Evolutionary conservation across 2,329 filamentous ascomycete genomes (phyloP), one percentile per base, ranked within the genome.

Genomic region (Hymenoscyphus infarciens): DNA sequence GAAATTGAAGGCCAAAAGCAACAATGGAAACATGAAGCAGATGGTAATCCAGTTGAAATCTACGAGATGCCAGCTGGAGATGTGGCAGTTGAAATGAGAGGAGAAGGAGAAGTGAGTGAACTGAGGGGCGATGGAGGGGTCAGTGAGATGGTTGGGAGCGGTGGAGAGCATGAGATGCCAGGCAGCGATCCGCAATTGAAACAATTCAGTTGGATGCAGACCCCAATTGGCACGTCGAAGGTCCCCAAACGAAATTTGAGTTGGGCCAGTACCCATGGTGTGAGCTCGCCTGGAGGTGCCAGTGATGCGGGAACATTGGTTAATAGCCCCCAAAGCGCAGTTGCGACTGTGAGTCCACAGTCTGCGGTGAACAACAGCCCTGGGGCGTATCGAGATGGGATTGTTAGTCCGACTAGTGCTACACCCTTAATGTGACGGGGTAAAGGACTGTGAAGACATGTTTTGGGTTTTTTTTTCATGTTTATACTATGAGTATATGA

Each of bases 61-160:
- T 56, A 62, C 45, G 60, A 62, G 29, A 57, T 62, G 56, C 60
- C 60, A 33, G 56, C 56, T 15, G 60, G 49, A n/a, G 42, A 62
- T 31, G 42, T 62, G 10, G 56, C 60, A 53, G 35, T 33, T 7
- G 56, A 57, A 57, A 57, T 57, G 56, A 57, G 56, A 29, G 56
- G 56, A 15, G 56, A 57, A 25, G 58, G 58, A 8, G 10, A 31
- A 27, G 45, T 60, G 15, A 31, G 38, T 7, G 58, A 60, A 19
- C 15, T 60, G 19, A 53, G 49, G 16, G 57, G 57, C 5, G 29
- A 31, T 5, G 29, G 29, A n/a, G 45, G 38, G n/a, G 39, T 33
- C 27, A 33, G 22, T 39, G 39, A 59, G 27, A 52, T 59, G 57
- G 57, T 25, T 16, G 39, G 39, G 45, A 52, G 45, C 13, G 45